These are phyloP conservation scores for Pseudogymnoascus sp. DNA, from an alignment of 2,329 filamentous ascomycete species.

Conservation along the genomic window DNA sequence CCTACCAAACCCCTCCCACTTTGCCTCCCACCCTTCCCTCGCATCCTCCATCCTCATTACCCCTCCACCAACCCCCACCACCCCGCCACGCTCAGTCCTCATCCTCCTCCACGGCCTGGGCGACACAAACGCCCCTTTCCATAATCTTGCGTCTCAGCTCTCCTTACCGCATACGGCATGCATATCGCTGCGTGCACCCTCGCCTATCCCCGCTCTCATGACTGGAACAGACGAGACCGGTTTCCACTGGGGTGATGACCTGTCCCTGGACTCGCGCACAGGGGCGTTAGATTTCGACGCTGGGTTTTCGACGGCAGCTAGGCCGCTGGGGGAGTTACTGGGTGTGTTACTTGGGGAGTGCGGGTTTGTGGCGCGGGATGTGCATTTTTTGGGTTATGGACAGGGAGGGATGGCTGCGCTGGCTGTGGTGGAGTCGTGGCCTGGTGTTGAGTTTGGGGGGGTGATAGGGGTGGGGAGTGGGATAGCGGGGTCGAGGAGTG, in stretches of 20 bases:
- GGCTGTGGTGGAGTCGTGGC: slow-evolving; percentile 26
- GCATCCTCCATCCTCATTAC: slow-evolving; percentile 18
- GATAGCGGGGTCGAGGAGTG: slow-evolving; percentile 44
- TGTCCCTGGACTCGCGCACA: slow-evolving; percentile 43
- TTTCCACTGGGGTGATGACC: slow-evolving; percentile 53
- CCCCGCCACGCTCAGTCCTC: slow-evolving; percentile 49
- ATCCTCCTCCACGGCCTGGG: slow-evolving; percentile 62
- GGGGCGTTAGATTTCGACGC: slow-evolving; percentile 46
- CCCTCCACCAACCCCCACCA: slow-evolving; percentile 29
- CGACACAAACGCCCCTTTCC: slow-evolving; percentile 51
- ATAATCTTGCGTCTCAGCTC: slow-evolving; percentile 47
- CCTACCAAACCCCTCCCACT: slow-evolving; percentile 35
- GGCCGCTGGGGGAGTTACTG: slow-evolving; percentile 37
- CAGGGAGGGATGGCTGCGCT: slow-evolving; percentile 49
- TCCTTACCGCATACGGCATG: slow-evolving; percentile 56
- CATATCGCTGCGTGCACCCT: slow-evolving; percentile 52
- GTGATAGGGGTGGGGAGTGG: slow-evolving; percentile 55
- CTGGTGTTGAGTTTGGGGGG: slow-evolving; percentile 41
- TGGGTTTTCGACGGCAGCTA: slow-evolving; percentile 37
- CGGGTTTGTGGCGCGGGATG: slow-evolving; percentile 38
- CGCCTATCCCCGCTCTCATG: slow-evolving; percentile 46
- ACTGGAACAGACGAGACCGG: slow-evolving; percentile 21
- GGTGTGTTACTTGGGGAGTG: slow-evolving; percentile 39
- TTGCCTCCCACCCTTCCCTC: slow-evolving; percentile 35
- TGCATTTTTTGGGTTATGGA: slow-evolving; percentile 46